phyloP scores from a whole-genome alignment of 345 rosid genomes.

The Salix udensis region DNA sequence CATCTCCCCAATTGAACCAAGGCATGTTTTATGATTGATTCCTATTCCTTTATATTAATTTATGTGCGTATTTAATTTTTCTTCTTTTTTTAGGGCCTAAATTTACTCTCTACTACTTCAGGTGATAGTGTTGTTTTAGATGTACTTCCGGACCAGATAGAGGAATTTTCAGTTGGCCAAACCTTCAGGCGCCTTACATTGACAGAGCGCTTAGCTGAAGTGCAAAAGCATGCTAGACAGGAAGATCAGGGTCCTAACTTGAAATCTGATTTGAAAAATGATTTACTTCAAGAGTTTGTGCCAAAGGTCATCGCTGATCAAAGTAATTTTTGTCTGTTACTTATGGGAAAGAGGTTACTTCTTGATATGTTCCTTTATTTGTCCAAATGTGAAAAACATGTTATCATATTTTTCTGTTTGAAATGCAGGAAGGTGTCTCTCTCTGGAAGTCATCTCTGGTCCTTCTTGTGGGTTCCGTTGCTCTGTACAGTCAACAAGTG shows the following conservation, averaged over 20 bases:
- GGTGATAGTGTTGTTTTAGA: conserved; percentile 68
- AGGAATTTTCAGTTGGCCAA: conserved; percentile 57
- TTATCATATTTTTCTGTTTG: conserved; percentile 56
- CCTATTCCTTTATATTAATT: neutral
- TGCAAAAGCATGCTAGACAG: conserved; percentile 31
- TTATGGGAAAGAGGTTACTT: conserved; percentile 13
- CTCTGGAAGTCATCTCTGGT: conserved; percentile 84
- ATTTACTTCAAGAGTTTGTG: conserved; percentile 24
- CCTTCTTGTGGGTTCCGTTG: conserved; percentile 64
- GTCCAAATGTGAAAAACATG: conserved; percentile 39
- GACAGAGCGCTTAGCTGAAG: conserved; percentile 38
- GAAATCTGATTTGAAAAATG: conserved; percentile 31
- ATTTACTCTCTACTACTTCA: conserved; percentile 21
- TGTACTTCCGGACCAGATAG: conserved; percentile 50
- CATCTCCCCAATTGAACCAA: conserved; percentile 43
- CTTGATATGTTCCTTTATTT: conserved; percentile 17
- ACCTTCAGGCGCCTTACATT: conserved; percentile 49
- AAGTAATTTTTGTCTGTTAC: conserved; percentile 58
- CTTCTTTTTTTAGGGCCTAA: neutral
- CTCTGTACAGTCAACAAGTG: conserved; percentile 55
- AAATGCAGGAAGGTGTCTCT: conserved; percentile 94
- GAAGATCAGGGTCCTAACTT: conserved; percentile 35
- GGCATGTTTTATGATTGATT: conserved; percentile 23
- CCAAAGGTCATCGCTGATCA: conserved; percentile 45
- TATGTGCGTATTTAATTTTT: conserved; percentile 5